Evolutionary conservation across 2,329 filamentous ascomycete genomes (phyloP).

Genomic region (Pseudogymnoascus sp.): DNA sequence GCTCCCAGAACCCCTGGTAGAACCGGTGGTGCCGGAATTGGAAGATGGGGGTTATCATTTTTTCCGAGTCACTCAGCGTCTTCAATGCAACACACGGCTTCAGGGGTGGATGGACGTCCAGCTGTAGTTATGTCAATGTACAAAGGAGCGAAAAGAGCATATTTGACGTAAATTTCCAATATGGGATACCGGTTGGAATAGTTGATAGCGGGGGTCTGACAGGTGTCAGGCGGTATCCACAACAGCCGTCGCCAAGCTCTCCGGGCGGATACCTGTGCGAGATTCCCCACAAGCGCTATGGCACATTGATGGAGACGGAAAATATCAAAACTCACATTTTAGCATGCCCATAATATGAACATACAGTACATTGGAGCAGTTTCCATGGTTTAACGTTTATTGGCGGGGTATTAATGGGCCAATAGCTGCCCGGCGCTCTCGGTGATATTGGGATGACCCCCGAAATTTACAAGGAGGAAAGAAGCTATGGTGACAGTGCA

Average conservation of each 20-base stretch:
- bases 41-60: too few species aligned
- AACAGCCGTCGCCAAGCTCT: background rate
- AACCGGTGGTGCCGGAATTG: too few species aligned
- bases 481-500: background rate
- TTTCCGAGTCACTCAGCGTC: too few species aligned
- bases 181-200: background rate
- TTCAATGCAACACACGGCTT: background rate
- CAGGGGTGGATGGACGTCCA: background rate
- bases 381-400: background rate
- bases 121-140: background rate
- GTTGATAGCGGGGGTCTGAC: background rate
- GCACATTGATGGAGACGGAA: background rate
- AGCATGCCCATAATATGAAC: background rate
- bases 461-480: background rate
- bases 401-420: background rate
- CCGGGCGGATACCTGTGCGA: background rate
- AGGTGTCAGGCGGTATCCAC: background rate
- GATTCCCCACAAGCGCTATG: background rate
- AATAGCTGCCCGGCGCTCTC: background rate
- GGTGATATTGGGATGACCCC: background rate
- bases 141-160: background rate
- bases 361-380: too few species aligned
- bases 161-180: background rate
- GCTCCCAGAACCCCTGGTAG: too few species aligned
- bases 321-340: background rate